phyloP scores from a whole-genome alignment of 2,329 filamentous ascomycete species.

The Pyrenophora graminea region DNA sequence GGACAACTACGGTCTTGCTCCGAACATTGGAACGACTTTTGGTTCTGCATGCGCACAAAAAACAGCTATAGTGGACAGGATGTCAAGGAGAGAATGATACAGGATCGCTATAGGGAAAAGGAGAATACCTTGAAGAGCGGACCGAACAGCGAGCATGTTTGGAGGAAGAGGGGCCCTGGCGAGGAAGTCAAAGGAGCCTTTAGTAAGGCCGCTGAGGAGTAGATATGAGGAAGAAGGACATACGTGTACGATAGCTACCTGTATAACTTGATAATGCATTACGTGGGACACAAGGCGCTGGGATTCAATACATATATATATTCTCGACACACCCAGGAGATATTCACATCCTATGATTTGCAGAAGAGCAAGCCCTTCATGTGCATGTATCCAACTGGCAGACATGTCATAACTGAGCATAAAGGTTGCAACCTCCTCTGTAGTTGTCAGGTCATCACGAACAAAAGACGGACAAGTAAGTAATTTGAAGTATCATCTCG shows the following conservation, averaged over 20 bases:
- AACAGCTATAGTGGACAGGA: conserved; percentile 60
- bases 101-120: conserved; percentile 70
- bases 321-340: no score
- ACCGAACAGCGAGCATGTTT: conserved; percentile 86
- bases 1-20: conserved; percentile 76
- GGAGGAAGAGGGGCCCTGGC: conserved; percentile 68
- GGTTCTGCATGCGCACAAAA: conserved; percentile 93
- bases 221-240: neutral
- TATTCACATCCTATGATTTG: no score
- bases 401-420: no score
- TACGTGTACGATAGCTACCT: neutral
- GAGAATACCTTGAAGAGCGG: conserved; percentile 68
- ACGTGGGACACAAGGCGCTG: neutral
- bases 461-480: no score
- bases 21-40: conserved; percentile 91
- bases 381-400: no score
- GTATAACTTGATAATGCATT: neutral
- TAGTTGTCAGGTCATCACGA: no score
- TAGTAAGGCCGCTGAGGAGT: conserved; percentile 20
- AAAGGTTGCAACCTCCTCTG: no score
- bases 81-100: conserved; percentile 61
- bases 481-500: conserved; percentile 26
- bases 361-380: no score
- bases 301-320: no score
- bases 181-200: conserved; percentile 37